Base-by-base conservation (phyloP, 1,284 basidiomycete species). In the Melanopsichium pennsylvanicum region DNA sequence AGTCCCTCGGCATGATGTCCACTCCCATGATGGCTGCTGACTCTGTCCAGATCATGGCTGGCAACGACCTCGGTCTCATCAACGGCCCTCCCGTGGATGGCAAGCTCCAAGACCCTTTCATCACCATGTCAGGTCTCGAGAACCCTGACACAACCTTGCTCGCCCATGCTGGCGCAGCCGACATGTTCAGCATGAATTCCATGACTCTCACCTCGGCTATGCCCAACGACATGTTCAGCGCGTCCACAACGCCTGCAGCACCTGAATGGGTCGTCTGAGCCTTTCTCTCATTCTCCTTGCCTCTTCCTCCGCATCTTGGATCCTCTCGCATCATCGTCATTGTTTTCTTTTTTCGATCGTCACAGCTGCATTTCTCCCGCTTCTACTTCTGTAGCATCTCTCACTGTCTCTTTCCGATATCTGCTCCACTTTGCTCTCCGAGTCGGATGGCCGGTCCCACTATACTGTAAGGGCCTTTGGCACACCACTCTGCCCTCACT, bases 1-100 rank as follows among this genome's bases (percentile, higher is more conserved):
- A 49, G 10, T 41, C 52, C 23, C 42, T 48, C 35, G 8, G 22
- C 45, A 57, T 64, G 54, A 37, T 56, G 25, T 19, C 52, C 1
- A 32, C 60, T 5, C 61, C 54, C 18, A 68, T 68, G 64, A 61
- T 61, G 52, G 22, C 52, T 4, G 25, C 40, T 13, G 55, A 59
- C 40, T 48, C 47, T 32, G 16, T 63, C 18, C 50, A 59, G 43
- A 63, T 63, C 47, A 51, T 59, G 50, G 51, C 55, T 29, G 55
- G 55, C 56, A 69, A 69, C 66, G 59, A 69, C 26, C 48, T 69
- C 16, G 66, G 66, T 32, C 51, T 69, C 38, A 63, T 69, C 55
- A 59, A 62, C 48, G 66, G 56, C 7, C 45, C 46, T 9, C 29
- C 37, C 5, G 42, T 59, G 40, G 59, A 63, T 33, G 55, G 47